A percentile compares a stretch with the other conserved stretches of the same genome.
These are phyloP conservation scores for Tricladium varicosporioides DNA, from an alignment of 2,329 filamentous ascomycete species.

Conservation along the genomic window DNA sequence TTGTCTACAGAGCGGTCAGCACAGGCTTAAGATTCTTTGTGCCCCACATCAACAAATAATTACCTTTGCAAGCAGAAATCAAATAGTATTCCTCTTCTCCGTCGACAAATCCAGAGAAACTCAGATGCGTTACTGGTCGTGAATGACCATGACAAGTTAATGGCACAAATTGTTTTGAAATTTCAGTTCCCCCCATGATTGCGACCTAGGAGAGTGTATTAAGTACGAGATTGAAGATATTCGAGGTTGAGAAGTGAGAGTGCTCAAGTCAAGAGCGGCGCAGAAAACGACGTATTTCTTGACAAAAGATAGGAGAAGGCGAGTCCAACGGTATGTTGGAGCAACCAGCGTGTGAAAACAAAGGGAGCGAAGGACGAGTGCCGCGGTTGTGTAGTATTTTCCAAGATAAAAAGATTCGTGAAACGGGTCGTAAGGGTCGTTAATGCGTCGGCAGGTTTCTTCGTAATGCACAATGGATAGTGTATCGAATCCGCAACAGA, in stretches of 20 bases:
- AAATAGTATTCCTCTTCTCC: slow-evolving; percentile 67
- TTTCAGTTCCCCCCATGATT: slow-evolving; percentile 31
- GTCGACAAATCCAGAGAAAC: slow-evolving; percentile 62
- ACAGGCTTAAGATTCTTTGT: background rate
- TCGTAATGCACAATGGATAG: slow-evolving; percentile 1
- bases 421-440: slow-evolving; percentile 33
- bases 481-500: slow-evolving; percentile 8
- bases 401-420: slow-evolving; percentile 34
- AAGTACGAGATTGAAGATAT: slow-evolving; percentile 1
- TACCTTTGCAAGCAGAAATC: slow-evolving; percentile 71
- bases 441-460: slow-evolving; percentile 11
- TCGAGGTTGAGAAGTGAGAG: background rate
- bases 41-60: background rate
- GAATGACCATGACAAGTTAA: slow-evolving; percentile 76
- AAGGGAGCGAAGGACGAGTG: background rate
- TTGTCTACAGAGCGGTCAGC: slow-evolving; percentile 61
- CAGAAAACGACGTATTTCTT: background rate
- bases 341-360: slow-evolving; percentile 1
- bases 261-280: background rate
- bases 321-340: background rate
- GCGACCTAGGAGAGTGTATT: background rate
- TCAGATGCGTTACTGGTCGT: slow-evolving; percentile 70
- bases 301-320: background rate
- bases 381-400: slow-evolving; percentile 10
- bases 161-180: slow-evolving; percentile 49